phyloP scores from a whole-genome alignment of 2,329 filamentous ascomycete species.

The Hyphodiscus sp. region DNA sequence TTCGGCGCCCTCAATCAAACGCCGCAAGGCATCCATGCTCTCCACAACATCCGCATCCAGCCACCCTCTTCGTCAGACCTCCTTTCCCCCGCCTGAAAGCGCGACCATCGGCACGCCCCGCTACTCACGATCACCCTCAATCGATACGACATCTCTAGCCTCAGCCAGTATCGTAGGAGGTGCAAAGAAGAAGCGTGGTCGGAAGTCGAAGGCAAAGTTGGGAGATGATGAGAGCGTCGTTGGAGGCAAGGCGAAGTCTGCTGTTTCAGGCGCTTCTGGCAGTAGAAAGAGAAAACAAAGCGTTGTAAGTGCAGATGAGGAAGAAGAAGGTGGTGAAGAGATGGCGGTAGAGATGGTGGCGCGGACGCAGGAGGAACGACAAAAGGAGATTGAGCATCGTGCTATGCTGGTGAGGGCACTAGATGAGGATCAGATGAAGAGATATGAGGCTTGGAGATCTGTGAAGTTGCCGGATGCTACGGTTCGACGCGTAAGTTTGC shows the following conservation, averaged over 20 bases:
- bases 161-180: conserved; percentile 51
- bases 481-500: conserved; percentile 55
- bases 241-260: conserved; percentile 38
- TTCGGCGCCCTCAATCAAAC: conserved; percentile 48
- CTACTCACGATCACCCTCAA: conserved; percentile 59
- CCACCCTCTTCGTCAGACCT: conserved; percentile 73
- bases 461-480: conserved; percentile 62
- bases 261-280: conserved; percentile 35
- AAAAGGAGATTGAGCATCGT: conserved; percentile 50
- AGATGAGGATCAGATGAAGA: conserved; percentile 58
- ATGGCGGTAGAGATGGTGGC: conserved; percentile 52
- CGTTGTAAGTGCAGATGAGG: conserved; percentile 49
- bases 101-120: conserved; percentile 27
- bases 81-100: conserved; percentile 68
- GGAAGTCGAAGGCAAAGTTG: conserved; percentile 53
- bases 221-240: conserved; percentile 43
- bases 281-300: conserved; percentile 38
- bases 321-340: conserved; percentile 35
- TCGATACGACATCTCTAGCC: conserved; percentile 53
- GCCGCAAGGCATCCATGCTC: conserved; percentile 63
- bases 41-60: conserved; percentile 49
- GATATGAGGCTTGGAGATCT: conserved; percentile 65
- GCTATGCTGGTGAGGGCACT: conserved; percentile 60
- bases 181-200: conserved; percentile 53
- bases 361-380: conserved; percentile 60